Evolutionary conservation across 2,329 filamentous ascomycete genomes (phyloP).

Genomic region (Trichoderma gracile): DNA sequence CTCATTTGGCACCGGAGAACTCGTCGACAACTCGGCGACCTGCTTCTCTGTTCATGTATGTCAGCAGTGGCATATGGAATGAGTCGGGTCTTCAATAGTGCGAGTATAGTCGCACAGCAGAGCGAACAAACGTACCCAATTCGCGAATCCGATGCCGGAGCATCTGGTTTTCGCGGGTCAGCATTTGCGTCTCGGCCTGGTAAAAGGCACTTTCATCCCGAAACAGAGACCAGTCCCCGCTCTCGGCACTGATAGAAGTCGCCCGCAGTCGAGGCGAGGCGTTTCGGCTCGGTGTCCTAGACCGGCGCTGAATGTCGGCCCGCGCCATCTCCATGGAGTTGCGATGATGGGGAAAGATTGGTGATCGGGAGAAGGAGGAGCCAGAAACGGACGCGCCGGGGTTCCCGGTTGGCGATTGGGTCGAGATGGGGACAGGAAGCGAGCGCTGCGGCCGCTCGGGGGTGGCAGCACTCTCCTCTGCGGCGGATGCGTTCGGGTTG

Average conservation of each 20-base stretch:
- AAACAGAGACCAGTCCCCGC: slow-evolving; percentile 62
- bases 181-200: slow-evolving; percentile 76
- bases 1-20: slow-evolving; percentile 6
- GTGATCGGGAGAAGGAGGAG: slow-evolving; percentile 55
- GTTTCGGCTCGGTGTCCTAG: slow-evolving; percentile 59
- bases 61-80: background rate
- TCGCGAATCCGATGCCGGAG: slow-evolving; percentile 72
- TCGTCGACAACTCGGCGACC: slow-evolving; percentile 15
- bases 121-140: slow-evolving; percentile 57
- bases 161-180: slow-evolving; percentile 82
- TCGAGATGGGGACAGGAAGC: slow-evolving; percentile 39
- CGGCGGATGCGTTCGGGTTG: slow-evolving; percentile 44
- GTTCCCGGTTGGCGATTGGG: slow-evolving; percentile 39
- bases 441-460: slow-evolving; percentile 46
- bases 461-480: slow-evolving; percentile 53
- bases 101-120: background rate
- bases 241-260: slow-evolving; percentile 60
- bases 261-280: slow-evolving; percentile 59
- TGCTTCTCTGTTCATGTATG: slow-evolving; percentile 14
- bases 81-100: background rate
- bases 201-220: slow-evolving; percentile 78
- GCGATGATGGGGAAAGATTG: slow-evolving; percentile 51
- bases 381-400: slow-evolving; percentile 33
- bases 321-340: slow-evolving; percentile 62
- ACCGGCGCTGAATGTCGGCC: slow-evolving; percentile 57